A percentile compares a stretch with the other conserved stretches of the same genome.
Conservation (phyloP, 495 filamentous ascomycete genomes). For the Penicillium flavigenum region DNA sequence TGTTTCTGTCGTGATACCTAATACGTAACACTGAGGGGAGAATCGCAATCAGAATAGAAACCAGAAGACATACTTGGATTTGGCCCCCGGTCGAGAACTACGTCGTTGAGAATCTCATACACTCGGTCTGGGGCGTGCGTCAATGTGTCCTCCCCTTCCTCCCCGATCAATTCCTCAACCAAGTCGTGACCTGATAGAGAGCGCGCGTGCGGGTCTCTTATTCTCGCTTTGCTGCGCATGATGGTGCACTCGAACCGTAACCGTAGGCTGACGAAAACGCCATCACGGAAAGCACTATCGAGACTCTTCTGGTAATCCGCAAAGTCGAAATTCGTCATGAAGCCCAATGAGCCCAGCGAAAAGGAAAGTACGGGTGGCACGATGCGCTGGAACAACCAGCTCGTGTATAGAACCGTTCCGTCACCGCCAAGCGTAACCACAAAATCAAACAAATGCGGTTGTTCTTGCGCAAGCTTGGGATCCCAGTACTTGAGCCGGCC, state of each 20-base stretch:
- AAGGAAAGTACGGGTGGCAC: conserved; percentile 94
- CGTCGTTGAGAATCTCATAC: conserved; percentile 89
- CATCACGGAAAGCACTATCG: conserved; percentile 70
- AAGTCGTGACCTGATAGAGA: conserved; percentile 56
- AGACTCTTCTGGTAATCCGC: conserved; percentile 68
- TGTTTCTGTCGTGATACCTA: conserved; percentile 1
- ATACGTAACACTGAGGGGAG: not conserved
- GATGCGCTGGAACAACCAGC: conserved; percentile 96
- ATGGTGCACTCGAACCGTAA: conserved; percentile 92
- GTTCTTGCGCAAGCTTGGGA: conserved; percentile 67
- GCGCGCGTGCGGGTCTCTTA: conserved; percentile 25
- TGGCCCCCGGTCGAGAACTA: conserved; percentile 86
- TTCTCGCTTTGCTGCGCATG: conserved; percentile 69
- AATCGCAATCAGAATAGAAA: conserved; percentile 13
- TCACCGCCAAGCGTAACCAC: conserved; percentile 94
- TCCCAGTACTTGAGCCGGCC: conserved; percentile 79
- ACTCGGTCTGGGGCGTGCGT: conserved; percentile 80
- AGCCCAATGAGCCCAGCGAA: conserved; percentile 85
- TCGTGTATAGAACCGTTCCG: conserved; percentile 91
- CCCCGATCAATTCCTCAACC: conserved; percentile 86
- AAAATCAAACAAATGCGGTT: conserved; percentile 90
- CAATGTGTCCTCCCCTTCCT: conserved; percentile 72
- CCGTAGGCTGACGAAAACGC: conserved; percentile 83
- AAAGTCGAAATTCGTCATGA: conserved; percentile 96
- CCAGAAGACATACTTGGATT: conserved; percentile 65